Base-by-base conservation (phyloP, 345 rosid species). In the Pistacia integerrima region DNA sequence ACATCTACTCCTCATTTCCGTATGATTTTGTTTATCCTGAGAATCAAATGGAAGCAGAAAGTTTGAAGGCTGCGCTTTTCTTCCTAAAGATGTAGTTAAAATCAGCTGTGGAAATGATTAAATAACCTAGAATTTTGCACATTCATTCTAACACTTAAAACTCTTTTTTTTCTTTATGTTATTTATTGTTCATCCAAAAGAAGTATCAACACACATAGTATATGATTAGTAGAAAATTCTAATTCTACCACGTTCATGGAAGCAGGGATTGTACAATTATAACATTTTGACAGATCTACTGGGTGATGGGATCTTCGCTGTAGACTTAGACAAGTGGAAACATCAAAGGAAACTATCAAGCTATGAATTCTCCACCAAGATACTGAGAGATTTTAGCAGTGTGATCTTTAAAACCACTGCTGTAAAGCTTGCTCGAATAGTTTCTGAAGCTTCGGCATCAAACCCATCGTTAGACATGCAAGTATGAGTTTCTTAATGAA, bases 241-340 rank as follows among this genome's bases (percentile, higher is more conserved):
- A 36, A 36, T 36, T 36, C 38, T 36, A 36, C 2, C 38, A 36
- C 38, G 38, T 44, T 48, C 13, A 64, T 62, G 61, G 28, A 58
- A 41, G 75, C 56, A 69, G 73, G 73, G 73, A 52, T 69, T n/a
- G 54, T 35, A 64, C 41, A 74, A 78, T 38, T 60, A 69, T 49
- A 30, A 16, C 44, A 61, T 36, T 41, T 18, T 82, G 41, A 70
- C 74, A 1, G 84, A 74, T 63, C 74, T 85, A 10, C 75, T 85
- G 11, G 86, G 88, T 55, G 81, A 82, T 69, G 88, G 85, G 8
- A 85, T 85, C 64, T 82, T 85, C 74, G 67, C 76, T 2, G 85
- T 85, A 30, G 84, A 85, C 66, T 85, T 84, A 11, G 88, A 85
- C 7, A 82, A 82, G 55, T 85, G 88, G 88, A 78, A 78, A 12